These are phyloP conservation scores for Cryptosporidium ubiquitum DNA, from an alignment of 169 alveolate species.

Conservation along the genomic window DNA sequence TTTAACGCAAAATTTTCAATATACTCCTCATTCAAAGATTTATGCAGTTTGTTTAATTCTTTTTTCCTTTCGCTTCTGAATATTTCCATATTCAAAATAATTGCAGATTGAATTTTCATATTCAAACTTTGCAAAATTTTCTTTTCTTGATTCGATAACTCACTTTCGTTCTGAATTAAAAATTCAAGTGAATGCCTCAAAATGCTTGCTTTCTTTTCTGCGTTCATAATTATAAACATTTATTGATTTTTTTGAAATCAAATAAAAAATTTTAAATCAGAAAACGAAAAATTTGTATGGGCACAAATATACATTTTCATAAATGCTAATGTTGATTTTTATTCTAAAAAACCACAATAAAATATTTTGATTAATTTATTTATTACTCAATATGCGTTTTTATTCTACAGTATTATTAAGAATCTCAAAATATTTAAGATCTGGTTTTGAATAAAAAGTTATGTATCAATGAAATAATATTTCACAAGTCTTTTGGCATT, in stretches of 20 bases:
- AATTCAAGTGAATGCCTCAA: background rate
- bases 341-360: too few relatives aligned
- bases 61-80: conserved; percentile 38
- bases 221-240: background rate
- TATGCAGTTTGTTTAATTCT: background rate
- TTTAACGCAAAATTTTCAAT: conserved; percentile 22
- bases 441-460: background rate
- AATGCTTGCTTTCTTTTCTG: background rate
- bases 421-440: too few relatives aligned
- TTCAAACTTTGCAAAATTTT: background rate
- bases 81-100: conserved; percentile 22
- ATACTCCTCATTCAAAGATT: background rate
- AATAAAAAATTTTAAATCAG: background rate
- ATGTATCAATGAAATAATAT: too few relatives aligned
- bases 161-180: background rate
- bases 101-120: conserved; percentile 36
- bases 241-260: background rate
- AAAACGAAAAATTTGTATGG: background rate
- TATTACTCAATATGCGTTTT: background rate
- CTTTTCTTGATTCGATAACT: background rate
- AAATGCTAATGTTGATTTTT: background rate
- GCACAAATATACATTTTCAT: background rate
- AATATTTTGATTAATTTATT: too few relatives aligned
- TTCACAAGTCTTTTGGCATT: background rate
- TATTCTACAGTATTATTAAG: too few relatives aligned